Percentiles rank a stretch among this genome's conserved stretches.
These are phyloP conservation scores for Aspergillus pseudoviridinutans DNA, from an alignment of 2,329 filamentous ascomycete species.

Conservation along the genomic window DNA sequence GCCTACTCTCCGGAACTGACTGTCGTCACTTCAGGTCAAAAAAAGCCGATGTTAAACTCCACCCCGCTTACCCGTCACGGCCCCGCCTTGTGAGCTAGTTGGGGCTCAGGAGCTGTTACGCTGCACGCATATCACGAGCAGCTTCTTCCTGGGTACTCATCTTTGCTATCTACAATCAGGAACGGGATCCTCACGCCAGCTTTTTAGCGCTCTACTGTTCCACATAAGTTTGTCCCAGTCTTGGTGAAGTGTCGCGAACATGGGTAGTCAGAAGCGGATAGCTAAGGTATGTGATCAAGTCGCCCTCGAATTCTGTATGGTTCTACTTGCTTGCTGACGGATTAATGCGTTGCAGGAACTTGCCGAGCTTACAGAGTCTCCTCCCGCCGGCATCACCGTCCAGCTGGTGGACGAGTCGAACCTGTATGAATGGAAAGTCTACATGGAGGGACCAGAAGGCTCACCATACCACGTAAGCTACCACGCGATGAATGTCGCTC, in stretches of 20 bases:
- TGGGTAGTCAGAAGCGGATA: constrained; percentile 46
- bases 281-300: constrained; percentile 36
- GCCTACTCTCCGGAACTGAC: background rate
- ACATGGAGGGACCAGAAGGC: constrained; percentile 61
- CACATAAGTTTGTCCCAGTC: constrained; percentile 9
- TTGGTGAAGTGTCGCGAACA: constrained; percentile 14
- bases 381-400: constrained; percentile 56
- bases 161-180: background rate
- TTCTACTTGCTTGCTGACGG: background rate
- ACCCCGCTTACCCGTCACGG: background rate
- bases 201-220: background rate
- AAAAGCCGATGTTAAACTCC: background rate
- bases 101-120: background rate
- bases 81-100: background rate
- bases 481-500: constrained; percentile 23
- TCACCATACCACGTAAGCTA: constrained; percentile 58
- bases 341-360: constrained; percentile 50
- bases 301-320: background rate
- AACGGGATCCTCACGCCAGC: background rate
- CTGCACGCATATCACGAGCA: background rate
- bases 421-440: constrained; percentile 64
- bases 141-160: constrained; percentile 1
- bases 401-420: constrained; percentile 59
- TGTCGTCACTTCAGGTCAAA: background rate
- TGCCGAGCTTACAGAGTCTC: constrained; percentile 52